Conservation (phyloP, 108 stramenopile genomes). For the Seminavis robusta region DNA sequence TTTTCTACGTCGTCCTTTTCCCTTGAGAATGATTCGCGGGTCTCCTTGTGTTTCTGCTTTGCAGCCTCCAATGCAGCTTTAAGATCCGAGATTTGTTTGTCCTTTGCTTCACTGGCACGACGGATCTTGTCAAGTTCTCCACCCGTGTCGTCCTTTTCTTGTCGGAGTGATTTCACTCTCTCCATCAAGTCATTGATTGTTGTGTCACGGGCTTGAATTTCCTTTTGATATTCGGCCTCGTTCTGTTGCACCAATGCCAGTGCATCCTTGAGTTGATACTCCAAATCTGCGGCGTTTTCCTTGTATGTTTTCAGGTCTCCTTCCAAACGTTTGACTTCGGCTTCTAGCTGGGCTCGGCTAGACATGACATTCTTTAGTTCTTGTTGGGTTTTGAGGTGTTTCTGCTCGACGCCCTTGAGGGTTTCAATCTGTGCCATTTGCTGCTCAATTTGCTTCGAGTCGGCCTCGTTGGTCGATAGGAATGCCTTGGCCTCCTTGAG, state of each 20-base stretch:
- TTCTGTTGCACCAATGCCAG: no score
- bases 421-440: conserved; percentile 4
- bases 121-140: no score
- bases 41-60: neutral
- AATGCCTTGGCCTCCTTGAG: conserved; percentile 1
- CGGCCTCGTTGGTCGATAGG: neutral
- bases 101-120: neutral
- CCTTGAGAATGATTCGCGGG: no score
- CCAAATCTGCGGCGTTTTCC: neutral
- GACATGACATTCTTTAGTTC: neutral
- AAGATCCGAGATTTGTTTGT: no score
- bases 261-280: no score
- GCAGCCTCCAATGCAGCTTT: no score
- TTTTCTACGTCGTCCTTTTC: no score
- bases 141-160: no score
- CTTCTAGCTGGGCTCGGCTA: neutral
- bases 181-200: no score
- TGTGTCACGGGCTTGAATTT: no score
- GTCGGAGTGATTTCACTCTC: no score
- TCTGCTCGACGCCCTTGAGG: conserved; percentile 16
- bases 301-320: neutral
- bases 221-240: no score
- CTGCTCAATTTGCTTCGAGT: conserved; percentile 5
- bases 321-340: neutral
- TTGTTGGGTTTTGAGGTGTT: neutral